Evolutionary conservation across 257 asterid genomes (phyloP), one percentile per base, ranked within the genome.

Genomic region (Knoxia roxburghii): DNA sequence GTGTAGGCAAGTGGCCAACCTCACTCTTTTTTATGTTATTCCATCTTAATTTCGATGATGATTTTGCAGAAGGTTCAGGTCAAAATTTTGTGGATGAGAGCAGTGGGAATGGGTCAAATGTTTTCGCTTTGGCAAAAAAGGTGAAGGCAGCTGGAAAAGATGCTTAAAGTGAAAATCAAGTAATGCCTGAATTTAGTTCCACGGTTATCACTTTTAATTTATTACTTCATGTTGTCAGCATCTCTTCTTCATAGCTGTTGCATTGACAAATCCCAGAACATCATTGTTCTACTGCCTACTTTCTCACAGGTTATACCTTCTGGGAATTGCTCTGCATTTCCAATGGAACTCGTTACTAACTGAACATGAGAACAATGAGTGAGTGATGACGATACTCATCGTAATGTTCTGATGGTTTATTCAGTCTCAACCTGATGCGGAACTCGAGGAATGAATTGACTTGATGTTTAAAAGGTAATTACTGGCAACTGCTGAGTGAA

Each of bases 61-160:
- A 14, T 40, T 50, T 32, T 72, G 69, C 78, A 75, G 83, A 79
- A 72, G 80, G 83, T 65, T 72, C 81, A 18, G 83, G 72, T 5
- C 83, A 79, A 64, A 79, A 79, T 67, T 80, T 76, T 75, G 68
- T 50, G 43, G 77, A 74, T 54, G 73, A 74, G 27, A 70, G 55
- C 48, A 39, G 23, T 21, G 60, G 59, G 23, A 62, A 79, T 24
- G 50, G 69, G 7, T 18, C 69, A 21, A 60, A 55, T 23, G 26
- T 61, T 43, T 14, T 33, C 56, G 35, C 54, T 55, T 33, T 12
- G 37, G 27, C 64, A 53, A 80, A 73, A 68, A 76, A 64, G 79
- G 55, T 64, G 77, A 80, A 70, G 67, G 64, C 57, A 37, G 72
- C 74, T 41, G 61, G 12, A 6, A 60, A 37, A 49, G 75, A 63